Evolutionary conservation across 2,329 filamentous ascomycete genomes (phyloP), one percentile per base, ranked within the genome.

Genomic region (Cryphonectria carpinicola): DNA sequence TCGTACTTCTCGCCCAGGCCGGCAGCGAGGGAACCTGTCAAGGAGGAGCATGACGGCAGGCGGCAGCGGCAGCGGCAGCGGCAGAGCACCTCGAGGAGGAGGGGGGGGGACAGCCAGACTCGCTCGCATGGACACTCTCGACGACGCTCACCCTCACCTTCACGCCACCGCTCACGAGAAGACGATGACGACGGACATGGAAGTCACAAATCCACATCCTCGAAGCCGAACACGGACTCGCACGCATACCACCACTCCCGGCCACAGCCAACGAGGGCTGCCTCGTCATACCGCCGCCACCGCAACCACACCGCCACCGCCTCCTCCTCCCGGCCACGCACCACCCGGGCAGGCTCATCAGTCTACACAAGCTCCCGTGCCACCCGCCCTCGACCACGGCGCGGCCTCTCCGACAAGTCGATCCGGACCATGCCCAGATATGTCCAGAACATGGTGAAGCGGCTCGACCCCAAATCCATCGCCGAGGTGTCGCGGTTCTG

Each of bases 261-360:
- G 6, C 72, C 72, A 7, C 67, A 62, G 32, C 56, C 72, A 28
- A 64, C 67, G 7, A 56, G 70, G 32, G 72, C 72, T 28, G 66
- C 67, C 61, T 73, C 72, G 13, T 73, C 72, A 6, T 67, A 68
- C 49, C 46, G 65, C 65, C 52, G 32, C 25, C 46, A 49, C 46
- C 46, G 46, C 46, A 49, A 49, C 46, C 46, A 49, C 46, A n/a
- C 46, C 22, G 11, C 46, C 46, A 25, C 67, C 7, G 25, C 65
- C 32, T 66, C 43, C 43, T 32, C 67, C 7, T 37, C 65, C 32
- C 67, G 73, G 2, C 73, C 73, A 13, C 71, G 66, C 8, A 17
- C 72, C n/a, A 63, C 64, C 32, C 58, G 71, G 14, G 65, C 71
- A 25, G 52, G 64, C 22, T 74, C 73, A 10, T 73, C 71, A 49